Base-by-base conservation (phyloP, 2,329 filamentous ascomycete genomes). In the Dactylellina haptotyla region DNA sequence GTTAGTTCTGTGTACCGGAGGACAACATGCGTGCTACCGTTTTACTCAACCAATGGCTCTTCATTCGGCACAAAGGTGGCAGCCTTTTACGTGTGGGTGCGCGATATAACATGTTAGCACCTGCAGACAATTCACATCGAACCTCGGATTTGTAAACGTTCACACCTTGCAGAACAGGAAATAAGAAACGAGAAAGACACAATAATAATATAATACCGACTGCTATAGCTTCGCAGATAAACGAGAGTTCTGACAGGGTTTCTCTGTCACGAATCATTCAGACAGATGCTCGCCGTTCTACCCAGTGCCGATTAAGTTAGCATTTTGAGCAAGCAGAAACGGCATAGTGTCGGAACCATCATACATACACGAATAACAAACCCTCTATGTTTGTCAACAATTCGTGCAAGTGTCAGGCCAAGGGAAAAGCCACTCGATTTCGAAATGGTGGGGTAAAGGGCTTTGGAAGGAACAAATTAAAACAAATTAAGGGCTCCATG, bases 131-230 rank as follows among this genome's bases (percentile, higher is more conserved):
- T 34, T 34, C 20, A 48, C 43, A 8, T 23, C 20, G 18, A 25
- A 37, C n/a, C 20, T 63, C 45, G 18, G 9, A n/a, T 32, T 53
- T 37, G 32, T 16, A 6, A 8, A 43, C 30, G 6, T 43, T 26
- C 9, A n/a, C 50, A 67, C 63, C 63, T 67, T 45, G 53, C 63
- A 25, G 34, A 67, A 53, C 2, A 34, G 63, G 51, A 59, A 53
- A 51, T 45, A 45, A 51, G 25, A 58, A 45, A 50, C 30, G 6
- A 34, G 39, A 58, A 30, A 28, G 10, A n/a, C 34, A 45, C 41
- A 10, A 20, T 20, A 23, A 46, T 18, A n/a, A 30, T 16, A 25
- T 9, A 8, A 41, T 18, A 28, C 18, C 16, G 12, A 48, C 14
- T 41, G 28, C 43, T n/a, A 26, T 26, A 37, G 25, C 9, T 48